Evolutionary conservation across 176 grass and related monocot species (phyloP), one percentile per base, ranked within the genome.

Genomic region (Oryza rufipogon): DNA sequence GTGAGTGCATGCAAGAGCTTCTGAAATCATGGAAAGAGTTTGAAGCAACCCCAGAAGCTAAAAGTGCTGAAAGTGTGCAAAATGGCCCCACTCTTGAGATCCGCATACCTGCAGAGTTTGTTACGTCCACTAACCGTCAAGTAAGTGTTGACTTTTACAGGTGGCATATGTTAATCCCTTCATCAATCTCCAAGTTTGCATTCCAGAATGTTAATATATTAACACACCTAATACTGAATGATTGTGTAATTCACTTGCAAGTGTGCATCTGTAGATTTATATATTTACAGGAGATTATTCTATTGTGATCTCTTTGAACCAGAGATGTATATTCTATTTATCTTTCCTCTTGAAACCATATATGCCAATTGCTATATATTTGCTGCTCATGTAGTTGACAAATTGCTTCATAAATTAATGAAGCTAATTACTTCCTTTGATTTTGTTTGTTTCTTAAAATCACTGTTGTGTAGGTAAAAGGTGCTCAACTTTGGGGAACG

Each of bases 401-500:
- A 60, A 58, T 30, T 87, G 15, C 73, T 60, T 26, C 70, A 22
- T 56, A 25, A 81, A 66, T 22, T 34, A 70, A 77, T 44, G 26
- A 36, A 36, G 34, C 34, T 36, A 36, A 36, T 36, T 36, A 36
- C 34, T 36, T 36, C 34, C 34, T 36, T 36, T 36, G 34, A 28
- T 10, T 76, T 71, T 68, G 66, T 77, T 80, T 28, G 60, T 75
- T 82, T 72, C 32, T 77, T 28, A 78, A 77, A 73, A 79, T 67
- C 9, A 13, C 25, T 66, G 68, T 85, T 85, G 70, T 92, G 81
- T 77, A 98, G 96, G 96, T 98, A 73, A 98, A 95, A 81, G 96
- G 96, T 68, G 96, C 96, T 83, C 96, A 98, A 56, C 91, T 98
- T 48, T 98, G 96, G 96, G 96, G 96, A 79, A 98, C 96, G 61